Conservation (phyloP, 2,329 filamentous ascomycete genomes). For the Aureobasidium sp. region DNA sequence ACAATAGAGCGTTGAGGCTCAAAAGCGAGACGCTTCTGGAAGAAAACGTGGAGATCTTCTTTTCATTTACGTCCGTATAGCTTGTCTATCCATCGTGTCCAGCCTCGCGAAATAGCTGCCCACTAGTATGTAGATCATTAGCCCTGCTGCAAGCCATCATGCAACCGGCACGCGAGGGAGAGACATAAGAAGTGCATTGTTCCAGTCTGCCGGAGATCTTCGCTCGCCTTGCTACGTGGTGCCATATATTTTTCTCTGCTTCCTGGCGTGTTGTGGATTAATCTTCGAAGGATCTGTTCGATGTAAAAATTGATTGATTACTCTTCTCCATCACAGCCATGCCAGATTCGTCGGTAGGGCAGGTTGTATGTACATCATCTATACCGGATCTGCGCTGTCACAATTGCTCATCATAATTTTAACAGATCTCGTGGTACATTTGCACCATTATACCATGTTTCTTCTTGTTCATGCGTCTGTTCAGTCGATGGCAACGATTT, state of each 20-base stretch:
- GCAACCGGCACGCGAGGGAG: not conserved
- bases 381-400: not conserved
- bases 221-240: not conserved
- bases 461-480: slow-evolving; percentile 3
- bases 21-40: not conserved
- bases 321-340: not conserved
- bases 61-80: not conserved
- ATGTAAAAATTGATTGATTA: slow-evolving; percentile 9
- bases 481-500: slow-evolving; percentile 5
- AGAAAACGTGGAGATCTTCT: not conserved
- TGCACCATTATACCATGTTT: slow-evolving; percentile 10
- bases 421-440: slow-evolving; percentile 12
- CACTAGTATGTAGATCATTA: slow-evolving; percentile 1
- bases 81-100: not conserved
- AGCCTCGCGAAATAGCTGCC: not conserved
- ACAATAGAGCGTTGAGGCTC: not conserved
- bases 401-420: not conserved
- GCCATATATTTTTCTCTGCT: not conserved
- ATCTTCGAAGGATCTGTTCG: not conserved
- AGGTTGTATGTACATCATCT: not conserved
- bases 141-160: slow-evolving; percentile 1
- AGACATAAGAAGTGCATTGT: slow-evolving; percentile 7
- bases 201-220: not conserved
- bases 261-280: not conserved
- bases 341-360: slow-evolving; percentile 8